phyloP scores from a whole-genome alignment of 1,284 basidiomycete species.

The Tetrapyrgos nigripes region DNA sequence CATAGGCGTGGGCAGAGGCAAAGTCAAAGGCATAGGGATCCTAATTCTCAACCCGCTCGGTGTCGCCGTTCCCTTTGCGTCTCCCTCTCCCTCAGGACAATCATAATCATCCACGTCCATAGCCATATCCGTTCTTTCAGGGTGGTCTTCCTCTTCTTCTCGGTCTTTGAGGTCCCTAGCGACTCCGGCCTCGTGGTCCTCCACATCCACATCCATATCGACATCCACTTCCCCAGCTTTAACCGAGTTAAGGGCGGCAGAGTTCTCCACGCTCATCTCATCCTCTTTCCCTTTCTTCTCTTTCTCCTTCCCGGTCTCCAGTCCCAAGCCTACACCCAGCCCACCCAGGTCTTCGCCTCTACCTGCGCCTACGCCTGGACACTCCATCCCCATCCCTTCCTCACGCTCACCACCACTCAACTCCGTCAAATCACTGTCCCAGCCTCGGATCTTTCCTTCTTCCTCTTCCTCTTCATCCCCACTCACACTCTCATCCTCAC shows the following conservation, averaged over 20 bases:
- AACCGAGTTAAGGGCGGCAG: background rate
- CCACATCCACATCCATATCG: background rate
- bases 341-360: too few species aligned
- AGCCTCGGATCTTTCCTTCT: background rate
- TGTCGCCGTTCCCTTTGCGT: too few species aligned
- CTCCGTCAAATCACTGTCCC: constrained; percentile 16
- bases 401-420: background rate
- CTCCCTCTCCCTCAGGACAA: too few species aligned
- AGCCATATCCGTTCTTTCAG: background rate
- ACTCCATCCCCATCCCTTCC: background rate
- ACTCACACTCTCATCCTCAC: background rate
- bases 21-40: too few species aligned
- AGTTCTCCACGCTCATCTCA: background rate
- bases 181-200: background rate
- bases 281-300: background rate
- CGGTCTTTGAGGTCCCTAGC: background rate
- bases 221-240: background rate
- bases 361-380: background rate
- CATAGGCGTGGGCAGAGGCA: too few species aligned
- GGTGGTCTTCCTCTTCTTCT: background rate
- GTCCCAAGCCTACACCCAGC: background rate
- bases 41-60: too few species aligned
- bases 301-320: background rate
- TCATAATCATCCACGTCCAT: too few species aligned
- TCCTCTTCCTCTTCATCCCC: background rate